Evolutionary conservation across 139 green algal species (phyloP).

Genomic region (Coelastrella sp.): DNA sequence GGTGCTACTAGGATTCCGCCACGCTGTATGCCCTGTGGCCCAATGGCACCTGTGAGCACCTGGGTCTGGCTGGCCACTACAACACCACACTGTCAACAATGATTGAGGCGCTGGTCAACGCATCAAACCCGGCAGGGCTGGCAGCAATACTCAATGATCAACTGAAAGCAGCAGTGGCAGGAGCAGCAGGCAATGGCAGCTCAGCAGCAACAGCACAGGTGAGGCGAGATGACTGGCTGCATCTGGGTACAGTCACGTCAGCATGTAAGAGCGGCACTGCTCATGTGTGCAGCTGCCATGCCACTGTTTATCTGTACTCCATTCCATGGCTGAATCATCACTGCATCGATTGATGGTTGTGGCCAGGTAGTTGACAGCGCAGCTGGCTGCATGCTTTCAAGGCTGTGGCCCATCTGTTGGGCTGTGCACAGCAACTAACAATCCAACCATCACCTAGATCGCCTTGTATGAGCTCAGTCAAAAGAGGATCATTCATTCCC

Average conservation of each 20-base stretch:
- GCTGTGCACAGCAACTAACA: too few relatives aligned
- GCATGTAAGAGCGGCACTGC: too few relatives aligned
- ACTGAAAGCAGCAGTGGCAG: not conserved
- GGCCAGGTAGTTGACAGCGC: too few relatives aligned
- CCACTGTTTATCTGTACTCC: too few relatives aligned
- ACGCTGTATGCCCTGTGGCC: constrained; percentile 36
- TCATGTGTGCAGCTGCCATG: too few relatives aligned
- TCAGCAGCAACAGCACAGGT: constrained; percentile 10
- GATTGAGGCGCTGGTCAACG: constrained; percentile 50
- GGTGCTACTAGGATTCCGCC: constrained; percentile 5
- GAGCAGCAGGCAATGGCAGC: not conserved
- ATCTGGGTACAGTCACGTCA: not conserved
- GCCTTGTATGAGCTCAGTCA: not conserved
- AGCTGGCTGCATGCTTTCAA: too few relatives aligned
- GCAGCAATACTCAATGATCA: constrained; percentile 14
- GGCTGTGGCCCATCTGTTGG: too few relatives aligned
- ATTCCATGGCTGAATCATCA: too few relatives aligned
- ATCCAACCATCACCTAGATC: too few relatives aligned
- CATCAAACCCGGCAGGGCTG: constrained; percentile 21
- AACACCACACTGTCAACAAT: constrained; percentile 53
- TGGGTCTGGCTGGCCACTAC: not conserved
- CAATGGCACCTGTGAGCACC: not conserved
- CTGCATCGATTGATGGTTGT: too few relatives aligned
- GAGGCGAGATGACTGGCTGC: not conserved
- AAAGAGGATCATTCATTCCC: not conserved